Base-by-base conservation (phyloP, 352 stramenopile genomes). In the Globisporangium acanthophoron region DNA sequence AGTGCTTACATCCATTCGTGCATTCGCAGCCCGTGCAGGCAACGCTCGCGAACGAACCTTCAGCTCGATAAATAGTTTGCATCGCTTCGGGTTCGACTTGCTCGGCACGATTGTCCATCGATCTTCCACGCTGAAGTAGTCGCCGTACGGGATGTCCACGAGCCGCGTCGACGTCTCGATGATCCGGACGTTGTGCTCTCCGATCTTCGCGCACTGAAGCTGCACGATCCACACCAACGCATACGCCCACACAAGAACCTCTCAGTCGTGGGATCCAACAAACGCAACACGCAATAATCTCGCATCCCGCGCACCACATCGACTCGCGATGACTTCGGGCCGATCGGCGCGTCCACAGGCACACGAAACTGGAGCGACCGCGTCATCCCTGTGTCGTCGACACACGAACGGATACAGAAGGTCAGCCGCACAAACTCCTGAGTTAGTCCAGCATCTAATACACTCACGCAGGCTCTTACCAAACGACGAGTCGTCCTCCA, bases 101-200 rank as follows among this genome's bases (percentile, higher is more conserved):
- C 72, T 59, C 7, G 78, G 73, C n/a, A 83, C 67, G 45, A 94
- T 71, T 15, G 78, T 90, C 78, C 84, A 93, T 5, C 85, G 78
- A 31, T 92, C 81, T 60, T 93, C 83, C 3, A 94, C 85, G 56
- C 79, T 91, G 49, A 94, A 94, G 65, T 90, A 93, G 62, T 94
- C 85, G 21, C 85, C 83, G 57, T 94, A 94, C 5, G 85, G 85
- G 56, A 94, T 92, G 62, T 94, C 85, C 43, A 85, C 79, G 3
- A 94, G 65, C 33, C 78, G 71, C 8, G 85, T 94, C 24, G 83
- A 92, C 15, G 77, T 88, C 54, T 94, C 85, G 0, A 94, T 76
- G 8, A 84, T 68, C 37, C 70, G 66, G 8, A 80, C 58, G 1
- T 70, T 67, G 29, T 74, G 56, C 5, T 78, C 76, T 2, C 58